These are phyloP conservation scores for Ilyonectria sp. DNA, from an alignment of 2,329 filamentous ascomycete genomes.

Conservation along the genomic window DNA sequence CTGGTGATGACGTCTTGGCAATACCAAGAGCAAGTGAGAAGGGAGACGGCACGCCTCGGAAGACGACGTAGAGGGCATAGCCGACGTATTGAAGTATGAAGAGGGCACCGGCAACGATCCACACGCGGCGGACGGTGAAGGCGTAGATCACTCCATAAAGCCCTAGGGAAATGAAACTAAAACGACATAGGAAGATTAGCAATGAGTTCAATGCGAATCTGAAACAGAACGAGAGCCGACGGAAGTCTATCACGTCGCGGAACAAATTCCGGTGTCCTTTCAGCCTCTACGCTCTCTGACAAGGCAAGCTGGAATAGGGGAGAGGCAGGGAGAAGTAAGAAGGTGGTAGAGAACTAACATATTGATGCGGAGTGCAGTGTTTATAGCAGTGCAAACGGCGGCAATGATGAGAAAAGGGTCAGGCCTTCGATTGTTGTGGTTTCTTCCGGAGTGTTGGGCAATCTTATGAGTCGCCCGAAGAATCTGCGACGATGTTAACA, in stretches of 20 bases:
- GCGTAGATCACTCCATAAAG: slow-evolving; percentile 26
- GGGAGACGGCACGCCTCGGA: slow-evolving; percentile 26
- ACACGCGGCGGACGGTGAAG: slow-evolving; percentile 22
- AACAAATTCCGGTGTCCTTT: neutral
- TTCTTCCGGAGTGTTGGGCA: slow-evolving; percentile 7
- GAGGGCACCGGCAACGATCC: slow-evolving; percentile 22
- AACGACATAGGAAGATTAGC: neutral
- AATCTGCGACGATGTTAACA: neutral
- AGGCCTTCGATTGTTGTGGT: neutral
- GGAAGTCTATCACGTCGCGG: neutral
- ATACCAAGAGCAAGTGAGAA: slow-evolving; percentile 28
- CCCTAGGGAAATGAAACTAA: slow-evolving; percentile 21
- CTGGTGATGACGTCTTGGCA: slow-evolving; percentile 21
- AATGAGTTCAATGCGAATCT: neutral
- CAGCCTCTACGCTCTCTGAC: neutral
- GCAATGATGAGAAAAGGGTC: slow-evolving; percentile 7
- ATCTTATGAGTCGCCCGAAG: slow-evolving; percentile 10
- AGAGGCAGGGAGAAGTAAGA: neutral
- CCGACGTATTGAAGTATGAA: slow-evolving; percentile 24
- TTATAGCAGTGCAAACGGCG: slow-evolving; percentile 7
- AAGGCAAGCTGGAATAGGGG: neutral
- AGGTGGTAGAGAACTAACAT: slow-evolving; percentile 14
- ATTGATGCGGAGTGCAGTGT: slow-evolving; percentile 28
- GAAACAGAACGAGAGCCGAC: neutral
- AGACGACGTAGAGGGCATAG: slow-evolving; percentile 28